Percentiles rank a stretch among this genome's conserved stretches.
phyloP scores from a whole-genome alignment of 169 alveolate genomes.

The Neospora caninum region DNA sequence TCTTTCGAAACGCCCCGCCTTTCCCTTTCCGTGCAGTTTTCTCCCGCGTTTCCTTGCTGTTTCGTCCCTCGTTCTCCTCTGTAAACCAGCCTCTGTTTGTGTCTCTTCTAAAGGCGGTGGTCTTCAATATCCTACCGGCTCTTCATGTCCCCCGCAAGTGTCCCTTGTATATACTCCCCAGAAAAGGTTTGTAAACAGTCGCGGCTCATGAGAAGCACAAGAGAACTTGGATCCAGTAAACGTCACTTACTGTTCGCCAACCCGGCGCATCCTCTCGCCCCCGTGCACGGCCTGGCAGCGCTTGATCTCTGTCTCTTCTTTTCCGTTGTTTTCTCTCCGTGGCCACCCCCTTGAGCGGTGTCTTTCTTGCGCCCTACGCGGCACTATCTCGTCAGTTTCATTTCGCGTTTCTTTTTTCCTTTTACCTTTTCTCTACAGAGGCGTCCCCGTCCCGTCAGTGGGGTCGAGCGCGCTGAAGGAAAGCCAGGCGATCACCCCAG shows the following conservation, averaged over 20 bases:
- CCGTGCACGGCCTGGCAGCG: background rate
- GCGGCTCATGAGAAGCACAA: too few species aligned
- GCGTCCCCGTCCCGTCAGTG: slow-evolving; percentile 43
- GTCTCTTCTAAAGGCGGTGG: background rate
- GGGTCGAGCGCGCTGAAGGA: background rate
- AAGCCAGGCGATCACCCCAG: background rate
- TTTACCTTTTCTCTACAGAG: background rate
- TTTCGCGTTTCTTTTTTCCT: background rate
- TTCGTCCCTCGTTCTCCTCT: too few species aligned
- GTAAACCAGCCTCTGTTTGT: background rate
- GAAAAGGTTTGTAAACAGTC: too few species aligned
- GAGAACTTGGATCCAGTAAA: too few species aligned
- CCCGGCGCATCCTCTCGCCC: background rate
- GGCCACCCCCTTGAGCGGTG: background rate
- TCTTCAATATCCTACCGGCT: too few species aligned
- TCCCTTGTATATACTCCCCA: too few species aligned
- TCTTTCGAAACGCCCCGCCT: background rate
- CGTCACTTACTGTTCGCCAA: too few species aligned
- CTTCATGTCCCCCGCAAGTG: too few species aligned
- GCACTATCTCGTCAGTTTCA: background rate
- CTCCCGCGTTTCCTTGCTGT: background rate
- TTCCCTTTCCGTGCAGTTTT: background rate
- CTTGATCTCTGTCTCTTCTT: background rate
- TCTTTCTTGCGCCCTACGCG: background rate
- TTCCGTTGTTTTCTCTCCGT: background rate